Base-by-base conservation (phyloP, 345 rosid genomes). In the Gossypium turneri region DNA sequence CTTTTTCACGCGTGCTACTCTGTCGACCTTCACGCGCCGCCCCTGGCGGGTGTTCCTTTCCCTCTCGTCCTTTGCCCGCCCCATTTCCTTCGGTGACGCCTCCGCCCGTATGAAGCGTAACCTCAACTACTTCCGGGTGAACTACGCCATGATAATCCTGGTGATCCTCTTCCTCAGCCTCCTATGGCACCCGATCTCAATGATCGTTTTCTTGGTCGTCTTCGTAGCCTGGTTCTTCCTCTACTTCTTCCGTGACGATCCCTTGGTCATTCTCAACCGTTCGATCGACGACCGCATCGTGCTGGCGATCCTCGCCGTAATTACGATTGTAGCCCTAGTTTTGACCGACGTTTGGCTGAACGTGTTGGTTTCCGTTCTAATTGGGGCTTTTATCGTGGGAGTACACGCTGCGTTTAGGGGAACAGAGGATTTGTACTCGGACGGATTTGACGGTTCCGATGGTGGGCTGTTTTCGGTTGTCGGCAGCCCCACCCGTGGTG, bases 111-210 rank as follows among this genome's bases (percentile, higher is more conserved):
- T 85, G 50, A 81, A 77, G 72, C 82, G 85, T 44, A 89, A 87
- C 73, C 81, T 86, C 67, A 22, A 34, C 76, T 82, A 86, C 86
- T 90, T 90, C 82, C 90, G 93, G 69, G 89, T 88, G 27, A 89
- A 90, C 78, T 89, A 89, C 82, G 64, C 93, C 13, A 80, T 86
- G 83, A 53, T 84, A 73, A 69, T 78, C 77, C 86, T 87, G 66
- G 57, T 60, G 17, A 73, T 90, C 73, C 85, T 90, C 69, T 89
- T 90, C 79, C 74, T 85, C 59, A 87, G 91, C 85, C 90, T 90
- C 64, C 80, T 90, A 13, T 90, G 93, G 93, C 89, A 90, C 62
- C 96, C 96, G 1, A 4, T 85, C 76, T 86, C 93, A 9, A 73
- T 90, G 85, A 87, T 90, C 76, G 89, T 86, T 19, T 89, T 85